Percentiles rank a stretch among this genome's conserved stretches.
phyloP scores from a whole-genome alignment of 169 alveolate species.

The Eimeria brunetti region DNA sequence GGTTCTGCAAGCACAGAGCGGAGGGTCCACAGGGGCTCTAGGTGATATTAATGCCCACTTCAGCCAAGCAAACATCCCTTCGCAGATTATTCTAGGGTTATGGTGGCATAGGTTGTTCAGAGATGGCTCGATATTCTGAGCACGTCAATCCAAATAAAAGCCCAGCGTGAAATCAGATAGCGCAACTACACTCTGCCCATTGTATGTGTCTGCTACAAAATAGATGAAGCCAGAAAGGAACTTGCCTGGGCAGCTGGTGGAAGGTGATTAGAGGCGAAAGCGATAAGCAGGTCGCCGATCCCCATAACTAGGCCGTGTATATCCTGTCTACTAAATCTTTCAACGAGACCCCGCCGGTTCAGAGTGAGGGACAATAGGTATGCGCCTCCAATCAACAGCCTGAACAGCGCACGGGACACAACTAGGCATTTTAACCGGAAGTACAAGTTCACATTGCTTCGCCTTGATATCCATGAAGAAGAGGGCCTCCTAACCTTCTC shows the following conservation, averaged over 20 bases:
- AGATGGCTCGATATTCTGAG: not conserved
- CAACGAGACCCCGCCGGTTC: conserved; percentile 8
- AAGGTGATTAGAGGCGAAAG: conserved; percentile 15
- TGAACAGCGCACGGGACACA: not conserved
- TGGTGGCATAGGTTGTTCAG: not conserved
- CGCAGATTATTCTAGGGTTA: not conserved
- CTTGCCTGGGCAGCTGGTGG: conserved; percentile 13
- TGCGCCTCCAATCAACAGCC: conserved; percentile 53
- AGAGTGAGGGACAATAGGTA: conserved; percentile 14
- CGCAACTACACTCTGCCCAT: not conserved
- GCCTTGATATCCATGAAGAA: not conserved
- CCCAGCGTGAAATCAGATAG: not conserved
- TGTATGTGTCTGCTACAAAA: not conserved
- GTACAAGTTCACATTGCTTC: not conserved
- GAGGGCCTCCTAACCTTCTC: not conserved
- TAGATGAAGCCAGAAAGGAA: not conserved
- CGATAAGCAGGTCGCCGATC: not conserved
- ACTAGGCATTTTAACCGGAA: not conserved
- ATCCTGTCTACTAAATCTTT: not conserved
- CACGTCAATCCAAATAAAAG: not conserved
- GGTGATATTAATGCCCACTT: not conserved
- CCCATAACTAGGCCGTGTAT: not conserved
- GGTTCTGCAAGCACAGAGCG: conserved; percentile 14
- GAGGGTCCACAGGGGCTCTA: not conserved
- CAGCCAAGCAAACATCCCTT: not conserved